Evolutionary conservation across 2,329 filamentous ascomycete genomes (phyloP).

Genomic region (Alternaria gansuensis): DNA sequence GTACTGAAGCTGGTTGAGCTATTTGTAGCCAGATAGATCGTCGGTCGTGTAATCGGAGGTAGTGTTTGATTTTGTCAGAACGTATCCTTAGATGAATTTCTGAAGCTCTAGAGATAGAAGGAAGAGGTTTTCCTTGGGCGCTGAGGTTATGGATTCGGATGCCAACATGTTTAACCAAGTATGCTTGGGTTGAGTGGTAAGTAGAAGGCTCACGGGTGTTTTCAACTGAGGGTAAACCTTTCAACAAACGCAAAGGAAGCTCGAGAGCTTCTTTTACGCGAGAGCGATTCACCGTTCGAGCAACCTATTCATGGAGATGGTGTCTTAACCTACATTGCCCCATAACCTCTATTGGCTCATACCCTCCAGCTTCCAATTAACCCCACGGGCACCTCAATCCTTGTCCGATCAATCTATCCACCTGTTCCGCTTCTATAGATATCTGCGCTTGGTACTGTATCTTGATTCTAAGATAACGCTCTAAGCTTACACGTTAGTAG

Average conservation of each 20-base stretch:
- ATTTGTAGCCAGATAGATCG: neutral
- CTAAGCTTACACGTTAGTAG: neutral
- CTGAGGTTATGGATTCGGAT: neutral
- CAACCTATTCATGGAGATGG: neutral
- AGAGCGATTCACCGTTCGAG: neutral
- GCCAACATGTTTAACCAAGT: neutral
- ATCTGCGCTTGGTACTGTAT: neutral
- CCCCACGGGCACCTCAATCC: neutral
- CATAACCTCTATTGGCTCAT: neutral
- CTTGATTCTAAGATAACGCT: neutral
- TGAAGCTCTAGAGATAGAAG: neutral
- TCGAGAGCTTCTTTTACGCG: neutral
- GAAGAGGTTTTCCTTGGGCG: neutral
- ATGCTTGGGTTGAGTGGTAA: neutral
- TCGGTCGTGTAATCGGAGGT: neutral
- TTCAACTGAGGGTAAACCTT: neutral
- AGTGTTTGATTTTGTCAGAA: neutral
- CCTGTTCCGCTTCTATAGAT: neutral
- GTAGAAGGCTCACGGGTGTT: neutral
- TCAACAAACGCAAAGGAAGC: neutral
- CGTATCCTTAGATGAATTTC: constrained; percentile 1
- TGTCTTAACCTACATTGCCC: neutral
- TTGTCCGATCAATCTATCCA: neutral
- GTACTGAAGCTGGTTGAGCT: neutral
- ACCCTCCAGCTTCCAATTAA: neutral